Conservation (phyloP, 2,329 filamentous ascomycete species). For the Fusarium azukiicola region DNA sequence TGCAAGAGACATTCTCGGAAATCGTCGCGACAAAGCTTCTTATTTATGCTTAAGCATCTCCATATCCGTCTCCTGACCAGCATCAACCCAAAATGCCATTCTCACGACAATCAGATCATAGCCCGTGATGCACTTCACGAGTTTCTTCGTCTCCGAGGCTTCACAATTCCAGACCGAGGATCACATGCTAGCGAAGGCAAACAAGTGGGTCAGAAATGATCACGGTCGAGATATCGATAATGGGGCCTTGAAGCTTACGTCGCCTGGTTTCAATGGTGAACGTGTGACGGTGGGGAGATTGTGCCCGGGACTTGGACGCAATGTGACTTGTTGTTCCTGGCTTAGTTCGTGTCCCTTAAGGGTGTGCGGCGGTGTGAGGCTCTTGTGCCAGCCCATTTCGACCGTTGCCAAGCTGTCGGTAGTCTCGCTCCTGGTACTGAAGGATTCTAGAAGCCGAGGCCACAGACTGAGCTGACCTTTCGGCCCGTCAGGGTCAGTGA, state of each 20-base stretch:
- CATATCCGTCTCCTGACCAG: neutral
- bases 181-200: conserved; percentile 9
- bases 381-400: neutral
- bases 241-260: conserved; percentile 1
- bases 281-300: conserved; percentile 22
- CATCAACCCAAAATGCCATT: neutral
- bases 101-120: conserved; percentile 16
- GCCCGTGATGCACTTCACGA: neutral
- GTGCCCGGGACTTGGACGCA: neutral
- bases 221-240: neutral
- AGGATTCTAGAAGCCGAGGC: conserved; percentile 16
- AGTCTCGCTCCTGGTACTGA: neutral
- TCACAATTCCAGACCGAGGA: conserved; percentile 6
- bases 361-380: conserved; percentile 10
- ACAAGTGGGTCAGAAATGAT: conserved; percentile 2
- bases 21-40: neutral
- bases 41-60: conserved; percentile 9
- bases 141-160: neutral
- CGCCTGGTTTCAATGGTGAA: conserved; percentile 15
- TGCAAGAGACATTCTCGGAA: neutral
- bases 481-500: neutral
- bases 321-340: neutral
- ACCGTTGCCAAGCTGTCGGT: conserved; percentile 10
- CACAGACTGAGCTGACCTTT: neutral
- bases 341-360: conserved; percentile 1